Conservation (phyloP, 257 asterid species). For the Paraleonurus japonicus region DNA sequence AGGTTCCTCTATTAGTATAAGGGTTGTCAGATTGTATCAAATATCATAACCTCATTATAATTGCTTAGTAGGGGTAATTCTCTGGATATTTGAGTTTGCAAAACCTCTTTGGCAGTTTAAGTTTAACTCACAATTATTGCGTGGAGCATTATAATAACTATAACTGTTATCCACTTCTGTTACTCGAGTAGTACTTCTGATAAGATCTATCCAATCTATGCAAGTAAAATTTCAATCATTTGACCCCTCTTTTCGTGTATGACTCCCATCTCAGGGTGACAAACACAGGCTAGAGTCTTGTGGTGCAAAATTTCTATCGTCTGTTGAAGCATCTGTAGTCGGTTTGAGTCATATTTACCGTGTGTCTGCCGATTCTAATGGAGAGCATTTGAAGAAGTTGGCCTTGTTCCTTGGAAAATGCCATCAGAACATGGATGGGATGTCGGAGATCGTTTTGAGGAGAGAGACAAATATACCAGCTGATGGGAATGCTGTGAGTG, state of each 20-base stretch:
- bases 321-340: conserved; percentile 73
- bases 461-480: conserved; percentile 66
- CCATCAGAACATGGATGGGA: conserved; percentile 53
- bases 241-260: background rate
- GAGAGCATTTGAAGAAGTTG: conserved; percentile 68
- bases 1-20: background rate
- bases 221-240: background rate
- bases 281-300: conserved; percentile 31
- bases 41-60: background rate
- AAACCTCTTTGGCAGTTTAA: conserved; percentile 11
- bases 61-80: conserved; percentile 4
- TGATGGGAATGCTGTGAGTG: conserved; percentile 79
- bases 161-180: background rate
- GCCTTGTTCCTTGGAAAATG: conserved; percentile 67
- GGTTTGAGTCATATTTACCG: conserved; percentile 81
- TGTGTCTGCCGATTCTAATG: conserved; percentile 60
- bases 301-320: conserved; percentile 53
- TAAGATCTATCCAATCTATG: conserved; percentile 1
- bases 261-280: conserved; percentile 41
- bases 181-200: conserved; percentile 9
- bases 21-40: conserved; percentile 1
- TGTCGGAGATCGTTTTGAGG: conserved; percentile 74
- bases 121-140: background rate
- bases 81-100: conserved; percentile 3
- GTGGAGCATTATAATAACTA: background rate